phyloP scores from a whole-genome alignment of 208 protist species.

The Trypanosoma lewisi region DNA sequence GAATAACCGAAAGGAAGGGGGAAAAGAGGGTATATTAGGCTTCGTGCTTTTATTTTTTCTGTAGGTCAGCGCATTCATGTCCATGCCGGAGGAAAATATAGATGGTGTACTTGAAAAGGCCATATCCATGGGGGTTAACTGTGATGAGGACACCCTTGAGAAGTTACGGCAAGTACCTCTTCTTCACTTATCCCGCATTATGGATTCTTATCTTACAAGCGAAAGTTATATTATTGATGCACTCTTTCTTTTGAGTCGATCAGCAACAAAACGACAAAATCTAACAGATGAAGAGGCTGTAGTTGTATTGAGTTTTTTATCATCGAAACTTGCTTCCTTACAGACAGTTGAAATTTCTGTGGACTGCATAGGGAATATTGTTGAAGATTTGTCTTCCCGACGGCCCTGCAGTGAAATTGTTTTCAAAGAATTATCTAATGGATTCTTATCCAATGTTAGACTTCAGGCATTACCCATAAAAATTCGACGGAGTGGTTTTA shows the following conservation, averaged over 20 bases:
- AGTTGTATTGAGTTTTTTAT: slow-evolving; percentile 55
- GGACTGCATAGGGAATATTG: slow-evolving; percentile 33
- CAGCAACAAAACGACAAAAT: slow-evolving; percentile 27
- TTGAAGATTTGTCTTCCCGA: slow-evolving; percentile 27
- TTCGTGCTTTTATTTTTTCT: too few relatives aligned
- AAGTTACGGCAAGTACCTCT: slow-evolving; percentile 41
- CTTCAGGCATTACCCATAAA: slow-evolving; percentile 25
- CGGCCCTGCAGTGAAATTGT: slow-evolving; percentile 10
- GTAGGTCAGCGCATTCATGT: background rate
- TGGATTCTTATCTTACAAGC: slow-evolving; percentile 40
- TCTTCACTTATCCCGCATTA: slow-evolving; percentile 39
- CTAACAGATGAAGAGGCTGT: slow-evolving; percentile 35
- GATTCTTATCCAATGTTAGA: slow-evolving; percentile 25
- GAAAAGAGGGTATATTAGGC: background rate
- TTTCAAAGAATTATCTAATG: slow-evolving; percentile 22
- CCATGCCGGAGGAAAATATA: slow-evolving; percentile 8
- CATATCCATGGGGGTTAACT: slow-evolving; percentile 28
- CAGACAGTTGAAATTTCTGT: slow-evolving; percentile 35
- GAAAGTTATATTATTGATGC: slow-evolving; percentile 40
- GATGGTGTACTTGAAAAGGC: slow-evolving; percentile 26
- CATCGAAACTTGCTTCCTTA: slow-evolving; percentile 38
- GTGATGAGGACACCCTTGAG: slow-evolving; percentile 27
- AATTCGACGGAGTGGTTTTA: slow-evolving; percentile 17
- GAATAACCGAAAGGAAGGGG: background rate
- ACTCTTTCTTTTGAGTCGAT: slow-evolving; percentile 39